Evolutionary conservation across 1,284 basidiomycete genomes (phyloP).

Genomic region (Retiboletus flavoniger): DNA sequence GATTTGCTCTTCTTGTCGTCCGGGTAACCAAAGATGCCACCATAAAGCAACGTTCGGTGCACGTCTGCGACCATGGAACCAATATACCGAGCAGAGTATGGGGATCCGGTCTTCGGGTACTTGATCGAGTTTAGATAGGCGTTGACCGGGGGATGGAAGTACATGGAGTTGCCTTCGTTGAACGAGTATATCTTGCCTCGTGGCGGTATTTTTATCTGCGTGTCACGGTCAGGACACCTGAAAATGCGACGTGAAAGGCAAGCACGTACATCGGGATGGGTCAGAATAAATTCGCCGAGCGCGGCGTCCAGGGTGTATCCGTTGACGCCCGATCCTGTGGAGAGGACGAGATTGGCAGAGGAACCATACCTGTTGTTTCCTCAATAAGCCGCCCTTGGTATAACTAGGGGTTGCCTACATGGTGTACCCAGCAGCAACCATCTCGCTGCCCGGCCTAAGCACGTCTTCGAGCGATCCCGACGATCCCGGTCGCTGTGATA

Average conservation of each 20-base stretch:
- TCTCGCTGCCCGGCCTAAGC: constrained; percentile 90
- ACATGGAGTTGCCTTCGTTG: constrained; percentile 97
- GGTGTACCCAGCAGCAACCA: constrained; percentile 98
- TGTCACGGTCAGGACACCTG: constrained; percentile 4
- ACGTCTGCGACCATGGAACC: constrained; percentile 99
- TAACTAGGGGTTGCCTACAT: constrained; percentile 57
- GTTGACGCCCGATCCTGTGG: constrained; percentile 95
- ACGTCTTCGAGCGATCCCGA: constrained; percentile 83
- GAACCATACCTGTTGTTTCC: constrained; percentile 83
- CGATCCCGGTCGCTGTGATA: constrained; percentile 66
- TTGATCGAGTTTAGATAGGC: constrained; percentile 97
- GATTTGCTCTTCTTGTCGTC: constrained; percentile 97
- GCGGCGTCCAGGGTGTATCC: constrained; percentile 97
- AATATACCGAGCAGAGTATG: constrained; percentile 95
- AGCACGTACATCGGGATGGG: constrained; percentile 83
- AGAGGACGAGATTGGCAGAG: constrained; percentile 95
- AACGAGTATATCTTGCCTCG: constrained; percentile 99
- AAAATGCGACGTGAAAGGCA: constrained; percentile 1
- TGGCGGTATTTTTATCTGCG: constrained; percentile 84
- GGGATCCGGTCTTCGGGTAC: constrained; percentile 76
- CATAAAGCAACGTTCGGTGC: constrained; percentile 94
- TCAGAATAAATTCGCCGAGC: constrained; percentile 98
- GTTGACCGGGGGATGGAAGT: constrained; percentile 85
- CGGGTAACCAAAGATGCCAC: constrained; percentile 98
- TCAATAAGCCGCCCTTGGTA: constrained; percentile 12